Conservation (phyloP, 1,284 basidiomycete genomes). For the Ustilago shanxiensis region DNA sequence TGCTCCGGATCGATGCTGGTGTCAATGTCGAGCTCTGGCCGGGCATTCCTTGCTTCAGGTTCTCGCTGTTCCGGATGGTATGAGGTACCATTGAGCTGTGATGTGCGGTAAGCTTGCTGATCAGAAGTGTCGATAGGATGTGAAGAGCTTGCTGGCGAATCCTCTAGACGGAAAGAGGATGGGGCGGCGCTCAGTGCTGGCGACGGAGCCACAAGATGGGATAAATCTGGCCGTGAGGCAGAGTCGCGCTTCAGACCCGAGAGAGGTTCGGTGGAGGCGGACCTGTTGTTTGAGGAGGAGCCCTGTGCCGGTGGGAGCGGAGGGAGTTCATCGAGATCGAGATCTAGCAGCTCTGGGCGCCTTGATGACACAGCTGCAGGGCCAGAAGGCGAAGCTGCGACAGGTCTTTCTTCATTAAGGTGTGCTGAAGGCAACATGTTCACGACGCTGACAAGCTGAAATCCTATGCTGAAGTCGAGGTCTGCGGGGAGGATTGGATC, state of each 20-base stretch:
- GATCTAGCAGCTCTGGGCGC: conserved; percentile 19
- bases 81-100: background rate
- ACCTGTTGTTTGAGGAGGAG: conserved; percentile 13
- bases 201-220: conserved; percentile 6
- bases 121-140: background rate
- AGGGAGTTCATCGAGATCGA: conserved; percentile 47
- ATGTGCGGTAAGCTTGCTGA: background rate
- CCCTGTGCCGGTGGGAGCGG: conserved; percentile 42
- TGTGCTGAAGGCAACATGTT: conserved; percentile 7
- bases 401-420: background rate
- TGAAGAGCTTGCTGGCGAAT: conserved; percentile 30
- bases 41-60: background rate
- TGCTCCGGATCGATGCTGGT: background rate
- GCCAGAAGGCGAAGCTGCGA: background rate
- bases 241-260: conserved; percentile 21
- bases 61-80: background rate
- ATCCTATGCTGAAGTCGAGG: background rate
- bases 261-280: conserved; percentile 22
- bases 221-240: background rate
- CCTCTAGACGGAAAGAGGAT: conserved; percentile 37
- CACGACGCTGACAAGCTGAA: background rate
- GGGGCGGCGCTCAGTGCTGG: conserved; percentile 33
- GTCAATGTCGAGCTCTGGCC: background rate
- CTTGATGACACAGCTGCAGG: background rate
- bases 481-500: background rate